Evolutionary conservation across 495 filamentous ascomycete genomes (phyloP), one percentile per base, ranked within the genome.

Genomic region (Poronia punctata): DNA sequence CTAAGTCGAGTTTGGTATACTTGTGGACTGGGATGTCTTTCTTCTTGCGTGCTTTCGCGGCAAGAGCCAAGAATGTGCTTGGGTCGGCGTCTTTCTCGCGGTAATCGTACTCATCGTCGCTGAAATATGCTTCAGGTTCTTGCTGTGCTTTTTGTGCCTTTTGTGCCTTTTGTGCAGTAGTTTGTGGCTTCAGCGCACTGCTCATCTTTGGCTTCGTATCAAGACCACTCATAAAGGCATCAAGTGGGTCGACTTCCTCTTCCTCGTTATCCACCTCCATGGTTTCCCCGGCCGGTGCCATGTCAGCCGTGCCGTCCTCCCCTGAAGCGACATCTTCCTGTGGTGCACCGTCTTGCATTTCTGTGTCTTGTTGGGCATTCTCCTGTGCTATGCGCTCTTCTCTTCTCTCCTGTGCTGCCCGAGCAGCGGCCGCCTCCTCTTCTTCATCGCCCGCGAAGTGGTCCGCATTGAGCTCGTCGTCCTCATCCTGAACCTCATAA

Each of bases 181-280:
- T 24, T 27, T 37, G 30, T 8, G 47, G 40, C 24, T 52, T 59
- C 15, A 35, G 26, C 32, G 39, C 26, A 35, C 22, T 50, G 9
- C 35, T 24, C 15, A 29, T 8, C 35, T 54, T 56, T 18, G 71
- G 69, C 15, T 60, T 74, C 6, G 64, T 58, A 16, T 68, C 76
- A 18, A 98, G 75, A 31, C 74, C 80, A 33, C 80, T 82, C 92
- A 99, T 97, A 65, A 88, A 99, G 7, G 88, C 90, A 65, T 99
- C 92, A 22, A 99, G 71, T 17, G 92, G 88, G 61, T 99, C 92
- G 38, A 86, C 61, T 15, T 94, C 88, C 20, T 90, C 88, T 27
- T 80, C 80, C 12, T 74, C 71, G 30, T 76, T 65, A 73, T 79
- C 33, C 27, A 55, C 34, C 40, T 56, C 46, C 51, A 52, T 50